Evolutionary conservation across 352 stramenopile genomes (phyloP).

Genomic region (Pythium phragmiticola): DNA sequence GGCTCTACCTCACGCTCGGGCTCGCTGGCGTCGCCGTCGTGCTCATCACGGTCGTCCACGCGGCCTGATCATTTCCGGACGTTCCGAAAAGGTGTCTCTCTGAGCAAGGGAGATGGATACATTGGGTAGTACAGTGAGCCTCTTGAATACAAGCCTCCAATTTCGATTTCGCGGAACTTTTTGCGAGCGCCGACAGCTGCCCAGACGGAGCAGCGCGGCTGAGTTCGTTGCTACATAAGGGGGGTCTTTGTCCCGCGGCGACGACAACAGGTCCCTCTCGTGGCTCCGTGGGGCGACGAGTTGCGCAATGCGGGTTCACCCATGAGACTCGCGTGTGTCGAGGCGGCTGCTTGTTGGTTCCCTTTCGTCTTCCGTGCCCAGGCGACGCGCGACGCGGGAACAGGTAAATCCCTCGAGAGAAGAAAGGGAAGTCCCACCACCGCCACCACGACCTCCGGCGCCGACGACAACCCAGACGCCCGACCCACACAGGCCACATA

Average conservation of each 20-base stretch:
- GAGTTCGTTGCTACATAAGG: constrained; percentile 19
- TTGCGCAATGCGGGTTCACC: constrained; percentile 9
- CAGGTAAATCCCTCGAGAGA: not conserved
- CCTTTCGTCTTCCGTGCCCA: constrained; percentile 9
- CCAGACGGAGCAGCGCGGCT: constrained; percentile 10
- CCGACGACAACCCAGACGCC: not conserved
- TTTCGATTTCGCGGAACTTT: constrained; percentile 14
- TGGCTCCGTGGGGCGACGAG: not conserved
- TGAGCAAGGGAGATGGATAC: constrained; percentile 14
- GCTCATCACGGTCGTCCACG: constrained; percentile 74
- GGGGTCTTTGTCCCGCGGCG: constrained; percentile 1
- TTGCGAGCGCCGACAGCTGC: constrained; percentile 5
- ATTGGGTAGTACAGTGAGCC: not conserved
- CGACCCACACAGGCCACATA: not conserved
- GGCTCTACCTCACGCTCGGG: constrained; percentile 67
- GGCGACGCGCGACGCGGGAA: not conserved
- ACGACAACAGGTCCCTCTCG: not conserved
- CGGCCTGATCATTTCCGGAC: constrained; percentile 29
- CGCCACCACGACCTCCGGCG: not conserved
- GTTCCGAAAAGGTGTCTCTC: not conserved
- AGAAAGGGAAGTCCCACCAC: not conserved
- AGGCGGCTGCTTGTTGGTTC: constrained; percentile 16
- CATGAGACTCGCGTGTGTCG: constrained; percentile 4
- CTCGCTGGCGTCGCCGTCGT: constrained; percentile 60
- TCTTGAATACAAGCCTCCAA: constrained; percentile 5